Evolutionary conservation across 202 grass and related monocot species (phyloP), one percentile per base, ranked within the genome.

Genomic region (Panicum virgatum): DNA sequence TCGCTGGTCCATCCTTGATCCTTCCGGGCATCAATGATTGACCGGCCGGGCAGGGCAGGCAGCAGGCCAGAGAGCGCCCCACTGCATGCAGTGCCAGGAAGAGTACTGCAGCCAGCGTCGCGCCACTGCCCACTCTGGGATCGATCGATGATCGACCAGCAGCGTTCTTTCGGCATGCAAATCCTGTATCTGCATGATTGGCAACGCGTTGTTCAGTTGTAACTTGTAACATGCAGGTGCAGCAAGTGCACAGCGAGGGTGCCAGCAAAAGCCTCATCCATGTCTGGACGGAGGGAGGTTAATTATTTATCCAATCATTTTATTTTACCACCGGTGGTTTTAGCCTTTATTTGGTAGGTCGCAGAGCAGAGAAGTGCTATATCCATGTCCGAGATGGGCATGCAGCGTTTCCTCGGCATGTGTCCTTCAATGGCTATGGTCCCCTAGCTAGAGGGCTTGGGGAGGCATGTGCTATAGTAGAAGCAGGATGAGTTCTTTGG

Each of bases 401-500:
- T 15, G n/a, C 23, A 30, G 0, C 60, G 63, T 22, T 80, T 80
- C 39, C 58, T 72, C 56, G 47, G 32, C 73, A 82, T 48, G 78
- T 69, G 69, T 54, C 67, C 20, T 63, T 63, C 42, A 75, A 71
- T 36, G 66, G 45, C n/a, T 36, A 52, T 61, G 79, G 81, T 68
- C 68, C 73, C 73, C 51, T 20, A 18, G 32, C 32, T 34, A 34
- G 32, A 1, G 16, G 61, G 13, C 14, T 50, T 32, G 11, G 72
- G 51, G 50, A 82, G 50, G 82, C 78, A 89, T 86, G 78, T 82
- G 73, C 38, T 51, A 64, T 58, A 27, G 72, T 71, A 66, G 39
- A 67, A 77, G 82, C 6, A 51, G 58, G 87, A 78, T 42, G 68
- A 27, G 70, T 83, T 48, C 66, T 66, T 89, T 52, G n/a, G n/a